Percentiles rank a stretch among this genome's conserved stretches.
Conservation (phyloP, 1,139 yeast genomes). For the Cylindricascospora bacillispora region DNA sequence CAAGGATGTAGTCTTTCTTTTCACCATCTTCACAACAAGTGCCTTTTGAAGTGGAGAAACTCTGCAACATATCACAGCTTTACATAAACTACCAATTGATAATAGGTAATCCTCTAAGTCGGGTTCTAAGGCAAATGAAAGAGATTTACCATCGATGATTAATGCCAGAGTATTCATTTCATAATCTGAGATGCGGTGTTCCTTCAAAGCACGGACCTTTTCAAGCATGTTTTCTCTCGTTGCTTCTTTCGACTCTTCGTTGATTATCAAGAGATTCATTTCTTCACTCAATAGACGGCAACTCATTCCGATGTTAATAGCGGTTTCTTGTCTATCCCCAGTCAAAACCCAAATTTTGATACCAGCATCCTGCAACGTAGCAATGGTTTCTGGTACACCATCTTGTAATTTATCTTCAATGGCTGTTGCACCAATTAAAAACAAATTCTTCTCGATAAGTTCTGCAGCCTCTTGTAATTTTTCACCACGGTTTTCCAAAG, state of each 20-base stretch:
- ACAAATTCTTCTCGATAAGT: constrained; percentile 65
- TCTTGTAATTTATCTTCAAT: constrained; percentile 96
- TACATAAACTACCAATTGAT: constrained; percentile 74
- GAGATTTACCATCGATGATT: constrained; percentile 86
- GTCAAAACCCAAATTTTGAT: constrained; percentile 96
- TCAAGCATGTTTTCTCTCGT: constrained; percentile 60
- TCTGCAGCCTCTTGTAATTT: constrained; percentile 80
- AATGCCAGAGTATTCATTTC: constrained; percentile 79
- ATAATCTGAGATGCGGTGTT: constrained; percentile 48
- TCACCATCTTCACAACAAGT: constrained; percentile 83
- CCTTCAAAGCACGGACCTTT: constrained; percentile 62
- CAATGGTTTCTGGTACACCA: constrained; percentile 96
- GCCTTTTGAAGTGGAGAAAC: constrained; percentile 98
- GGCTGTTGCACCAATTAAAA: constrained; percentile 90
- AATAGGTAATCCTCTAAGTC: constrained; percentile 70
- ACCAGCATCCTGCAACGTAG: constrained; percentile 89
- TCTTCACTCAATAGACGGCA: constrained; percentile 90
- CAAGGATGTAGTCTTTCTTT: constrained; percentile 64
- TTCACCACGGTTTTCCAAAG: constrained; percentile 60
- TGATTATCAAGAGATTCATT: constrained; percentile 82
- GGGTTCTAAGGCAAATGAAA: constrained; percentile 71
- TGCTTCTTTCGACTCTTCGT: constrained; percentile 70
- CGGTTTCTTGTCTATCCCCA: constrained; percentile 99
- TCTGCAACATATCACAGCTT: constrained; percentile 94
- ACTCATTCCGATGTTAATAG: constrained; percentile 96